Conservation (phyloP, 768 basidiomycete species). For the Boletus fagicola region DNA sequence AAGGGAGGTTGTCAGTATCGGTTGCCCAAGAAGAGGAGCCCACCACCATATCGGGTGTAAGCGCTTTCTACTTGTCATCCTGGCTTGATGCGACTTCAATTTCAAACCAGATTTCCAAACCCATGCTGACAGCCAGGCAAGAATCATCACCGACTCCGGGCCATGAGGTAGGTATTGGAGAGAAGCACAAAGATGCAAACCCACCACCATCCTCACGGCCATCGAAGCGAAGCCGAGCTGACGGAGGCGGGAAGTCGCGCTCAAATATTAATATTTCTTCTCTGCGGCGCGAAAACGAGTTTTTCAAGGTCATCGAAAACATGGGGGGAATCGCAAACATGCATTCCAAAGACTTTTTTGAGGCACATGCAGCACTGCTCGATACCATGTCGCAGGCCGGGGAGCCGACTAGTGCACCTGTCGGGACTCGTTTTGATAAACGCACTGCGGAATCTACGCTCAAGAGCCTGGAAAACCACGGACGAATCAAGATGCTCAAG, state of each 20-base stretch:
- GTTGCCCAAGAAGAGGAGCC: neutral
- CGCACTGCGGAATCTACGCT: slow-evolving; percentile 64
- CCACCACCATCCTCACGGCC: slow-evolving; percentile 10
- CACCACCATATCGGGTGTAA: slow-evolving; percentile 1
- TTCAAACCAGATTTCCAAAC: neutral
- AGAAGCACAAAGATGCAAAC: slow-evolving; percentile 17
- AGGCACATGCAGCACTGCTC: slow-evolving; percentile 63
- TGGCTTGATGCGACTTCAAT: neutral
- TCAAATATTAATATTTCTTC: slow-evolving; percentile 69
- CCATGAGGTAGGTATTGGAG: neutral
- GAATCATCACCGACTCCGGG: neutral
- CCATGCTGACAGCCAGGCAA: neutral
- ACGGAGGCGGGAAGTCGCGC: slow-evolving; percentile 16
- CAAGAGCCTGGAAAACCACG: slow-evolving; percentile 58
- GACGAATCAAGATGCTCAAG: slow-evolving; percentile 67
- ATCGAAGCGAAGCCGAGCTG: slow-evolving; percentile 24
- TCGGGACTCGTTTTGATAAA: slow-evolving; percentile 69
- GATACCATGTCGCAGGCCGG: slow-evolving; percentile 54
- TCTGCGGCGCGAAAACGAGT: slow-evolving; percentile 77
- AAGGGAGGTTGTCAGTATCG: neutral
- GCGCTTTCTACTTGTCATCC: neutral
- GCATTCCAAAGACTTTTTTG: slow-evolving; percentile 66
- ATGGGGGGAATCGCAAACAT: slow-evolving; percentile 67
- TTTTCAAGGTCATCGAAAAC: slow-evolving; percentile 62
- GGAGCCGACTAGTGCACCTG: slow-evolving; percentile 68